phyloP scores from a whole-genome alignment of 768 basidiomycete genomes.

The Galerina marginata region DNA sequence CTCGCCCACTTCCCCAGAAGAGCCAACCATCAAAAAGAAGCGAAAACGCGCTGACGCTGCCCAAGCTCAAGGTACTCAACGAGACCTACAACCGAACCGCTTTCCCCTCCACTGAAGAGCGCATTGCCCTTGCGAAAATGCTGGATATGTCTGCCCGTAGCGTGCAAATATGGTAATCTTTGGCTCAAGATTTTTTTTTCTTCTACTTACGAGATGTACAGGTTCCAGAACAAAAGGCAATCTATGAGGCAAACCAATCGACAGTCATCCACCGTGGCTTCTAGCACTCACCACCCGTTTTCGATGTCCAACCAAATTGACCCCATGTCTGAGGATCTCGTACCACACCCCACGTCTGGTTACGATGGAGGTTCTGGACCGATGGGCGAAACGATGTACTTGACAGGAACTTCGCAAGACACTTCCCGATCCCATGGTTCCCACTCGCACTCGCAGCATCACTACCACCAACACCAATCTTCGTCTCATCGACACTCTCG shows the following conservation, averaged over 20 bases:
- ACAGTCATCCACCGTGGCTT: conserved; percentile 55
- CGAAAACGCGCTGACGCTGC: conserved; percentile 83
- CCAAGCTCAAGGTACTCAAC: conserved; percentile 81
- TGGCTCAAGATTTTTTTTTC: conserved; percentile 16
- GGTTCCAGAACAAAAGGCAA: conserved; percentile 90
- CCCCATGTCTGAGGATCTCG: conserved; percentile 44
- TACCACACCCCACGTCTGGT: conserved; percentile 32
- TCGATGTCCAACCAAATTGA: conserved; percentile 44
- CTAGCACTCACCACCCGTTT: conserved; percentile 56
- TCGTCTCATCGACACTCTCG: conserved; percentile 52
- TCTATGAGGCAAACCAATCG: conserved; percentile 81
- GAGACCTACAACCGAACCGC: conserved; percentile 82
- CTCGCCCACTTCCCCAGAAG: conserved; percentile 55
- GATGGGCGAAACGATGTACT: conserved; percentile 36
- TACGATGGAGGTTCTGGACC: conserved; percentile 30
- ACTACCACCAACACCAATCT: conserved; percentile 33
- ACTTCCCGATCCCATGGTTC: conserved; percentile 37
- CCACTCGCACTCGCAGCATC: conserved; percentile 35
- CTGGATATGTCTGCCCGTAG: conserved; percentile 85
- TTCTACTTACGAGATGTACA: conserved; percentile 38
- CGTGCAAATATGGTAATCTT: conserved; percentile 82
- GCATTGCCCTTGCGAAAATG: conserved; percentile 73
- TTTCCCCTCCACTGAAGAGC: conserved; percentile 88
- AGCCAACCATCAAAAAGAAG: conserved; percentile 85
- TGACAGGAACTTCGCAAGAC: conserved; percentile 47